A percentile compares a stretch with the other conserved stretches of the same genome.
phyloP scores from a whole-genome alignment of 2,329 filamentous ascomycete genomes.

The Pyricularia pennisetigena region DNA sequence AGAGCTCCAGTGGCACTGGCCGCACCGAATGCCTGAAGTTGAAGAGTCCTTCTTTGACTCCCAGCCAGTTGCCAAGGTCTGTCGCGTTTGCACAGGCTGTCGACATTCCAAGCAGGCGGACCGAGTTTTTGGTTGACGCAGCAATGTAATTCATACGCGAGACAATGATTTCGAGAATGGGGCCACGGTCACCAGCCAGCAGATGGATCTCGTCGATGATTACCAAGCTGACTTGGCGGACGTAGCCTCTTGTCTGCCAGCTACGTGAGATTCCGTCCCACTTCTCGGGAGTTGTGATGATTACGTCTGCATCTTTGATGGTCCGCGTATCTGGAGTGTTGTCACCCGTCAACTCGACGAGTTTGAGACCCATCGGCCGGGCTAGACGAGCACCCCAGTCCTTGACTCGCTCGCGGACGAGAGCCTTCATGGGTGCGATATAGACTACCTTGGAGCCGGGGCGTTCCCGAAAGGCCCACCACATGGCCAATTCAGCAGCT shows the following conservation, averaged over 20 bases:
- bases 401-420: slow-evolving; percentile 90
- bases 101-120: slow-evolving; percentile 95
- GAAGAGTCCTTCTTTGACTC: slow-evolving; percentile 90
- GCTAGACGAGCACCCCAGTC: slow-evolving; percentile 86
- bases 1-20: slow-evolving; percentile 90
- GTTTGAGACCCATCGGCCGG: slow-evolving; percentile 70
- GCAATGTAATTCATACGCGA: slow-evolving; percentile 97
- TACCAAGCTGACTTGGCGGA: slow-evolving; percentile 86
- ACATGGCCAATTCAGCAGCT: slow-evolving; percentile 94
- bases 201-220: slow-evolving; percentile 99
- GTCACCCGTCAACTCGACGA: slow-evolving; percentile 89
- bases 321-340: slow-evolving; percentile 96
- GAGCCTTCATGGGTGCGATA: slow-evolving; percentile 97
- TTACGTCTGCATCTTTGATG: slow-evolving; percentile 92
- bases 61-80: slow-evolving; percentile 92
- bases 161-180: slow-evolving; percentile 96
- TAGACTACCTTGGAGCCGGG: slow-evolving; percentile 97
- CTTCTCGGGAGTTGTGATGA: slow-evolving; percentile 98
- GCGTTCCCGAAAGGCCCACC: slow-evolving; percentile 95
- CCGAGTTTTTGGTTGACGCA: slow-evolving; percentile 79
- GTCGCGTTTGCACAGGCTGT: slow-evolving; percentile 94
- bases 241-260: slow-evolving; percentile 96
- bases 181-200: slow-evolving; percentile 90
- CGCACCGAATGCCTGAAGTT: slow-evolving; percentile 97
- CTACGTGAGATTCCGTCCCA: slow-evolving; percentile 99